Conservation (phyloP, 176 grass and related monocot genomes). For the Microstegium vimineum region DNA sequence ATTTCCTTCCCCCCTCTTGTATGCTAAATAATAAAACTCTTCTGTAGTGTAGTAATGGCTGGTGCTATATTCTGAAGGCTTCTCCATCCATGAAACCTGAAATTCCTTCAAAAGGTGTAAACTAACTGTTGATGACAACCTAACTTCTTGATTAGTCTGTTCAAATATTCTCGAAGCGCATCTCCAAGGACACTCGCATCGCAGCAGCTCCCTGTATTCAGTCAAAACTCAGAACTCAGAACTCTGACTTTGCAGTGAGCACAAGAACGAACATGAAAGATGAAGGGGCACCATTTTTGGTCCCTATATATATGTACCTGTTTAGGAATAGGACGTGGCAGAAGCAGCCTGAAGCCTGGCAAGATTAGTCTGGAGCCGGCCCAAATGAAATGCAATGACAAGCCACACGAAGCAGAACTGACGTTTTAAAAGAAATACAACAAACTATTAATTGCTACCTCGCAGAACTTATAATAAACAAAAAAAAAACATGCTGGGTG, state of each 20-base stretch:
- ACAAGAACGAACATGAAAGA: neutral
- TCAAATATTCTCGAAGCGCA: neutral
- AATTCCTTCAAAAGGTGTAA: neutral
- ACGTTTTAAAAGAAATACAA: neutral
- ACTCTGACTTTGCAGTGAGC: neutral
- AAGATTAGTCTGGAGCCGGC: slow-evolving; percentile 64
- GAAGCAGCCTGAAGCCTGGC: slow-evolving; percentile 49
- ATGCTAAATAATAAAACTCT: neutral
- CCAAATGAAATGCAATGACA: slow-evolving; percentile 76
- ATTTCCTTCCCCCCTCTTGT: neutral
- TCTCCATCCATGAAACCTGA: neutral
- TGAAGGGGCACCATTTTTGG: neutral
- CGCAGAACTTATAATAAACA: neutral
- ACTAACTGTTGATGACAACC: neutral
- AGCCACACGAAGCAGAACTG: slow-evolving; percentile 92
- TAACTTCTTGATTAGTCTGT: neutral
- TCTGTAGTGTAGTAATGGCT: neutral
- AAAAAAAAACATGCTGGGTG: neutral
- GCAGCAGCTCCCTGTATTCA: neutral
- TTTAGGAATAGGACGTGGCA: neutral
- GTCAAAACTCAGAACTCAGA: neutral
- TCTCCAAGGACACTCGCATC: neutral
- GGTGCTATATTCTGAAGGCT: neutral
- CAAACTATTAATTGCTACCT: neutral
- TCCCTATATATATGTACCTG: neutral